Base-by-base conservation (phyloP, 2,329 filamentous ascomycete genomes). In the Gaeumannomyces tritici region DNA sequence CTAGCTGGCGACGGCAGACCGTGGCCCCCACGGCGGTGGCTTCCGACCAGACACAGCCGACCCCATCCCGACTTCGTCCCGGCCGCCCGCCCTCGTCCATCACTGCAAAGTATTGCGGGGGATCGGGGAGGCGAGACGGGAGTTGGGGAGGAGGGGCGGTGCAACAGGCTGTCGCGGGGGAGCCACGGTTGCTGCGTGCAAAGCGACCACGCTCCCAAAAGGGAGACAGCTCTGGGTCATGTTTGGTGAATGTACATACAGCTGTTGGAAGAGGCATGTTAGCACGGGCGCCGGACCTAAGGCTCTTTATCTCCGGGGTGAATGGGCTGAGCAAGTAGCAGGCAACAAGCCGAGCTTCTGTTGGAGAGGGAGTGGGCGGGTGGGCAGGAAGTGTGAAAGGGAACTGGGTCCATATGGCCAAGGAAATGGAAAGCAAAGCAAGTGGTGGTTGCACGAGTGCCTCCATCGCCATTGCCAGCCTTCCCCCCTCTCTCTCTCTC, bases 301-400 rank as follows among this genome's bases (percentile, higher is more conserved):
- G 57, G 60, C 63, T 11, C 21, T 29, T 58, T 58, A 58, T 58
- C 56, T 58, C 56, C 56, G 56, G 60, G 47, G 63, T 31, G 60
- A 27, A 57, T 57, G 57, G 67, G 57, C 63, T 47, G 33, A 51
- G 42, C 18, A 51, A 51, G 42, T 21, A n/a, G 42, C 42, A n/a
- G n/a, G 42, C 42, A 24, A 9, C 42, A 51, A 24, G 42, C 21
- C 4, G 42, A 51, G n/a, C 57, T 47, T 60, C 58, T n/a, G n/a
- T 57, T 28, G 8, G 27, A 9, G n/a, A 56, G 26, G 18, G 55
- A 9, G 31, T 33, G 3, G 18, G n/a, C n/a, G 26, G 42, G n/a
- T 51, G n/a, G 42, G n/a, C 42, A 24, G 55, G 55, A 56, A 56
- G 26, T n/a, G 24, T 56, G n/a, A 51, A 24, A 51, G 6, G 42